Base-by-base conservation (phyloP, 805 yeast species). In the Kazachstania kunashirensis region DNA sequence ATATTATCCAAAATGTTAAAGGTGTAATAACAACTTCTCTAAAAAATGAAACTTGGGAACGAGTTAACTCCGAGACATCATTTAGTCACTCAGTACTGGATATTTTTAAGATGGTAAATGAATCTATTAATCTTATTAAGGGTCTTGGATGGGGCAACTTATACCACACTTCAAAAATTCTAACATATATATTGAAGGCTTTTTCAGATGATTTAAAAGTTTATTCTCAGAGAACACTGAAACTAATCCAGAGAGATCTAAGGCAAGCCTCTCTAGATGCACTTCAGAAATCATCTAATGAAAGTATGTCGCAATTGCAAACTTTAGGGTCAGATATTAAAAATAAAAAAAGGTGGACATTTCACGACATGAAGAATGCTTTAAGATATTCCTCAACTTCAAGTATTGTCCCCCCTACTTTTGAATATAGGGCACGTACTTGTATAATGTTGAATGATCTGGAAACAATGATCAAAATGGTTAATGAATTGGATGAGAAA, bases 361-460 rank as follows among this genome's bases (percentile, higher is more conserved):
- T 71, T 40, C 50, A 49, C 28, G 79, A 70, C 25, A 68, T 75
- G 53, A 74, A 67, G 48, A 67, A 66, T 34, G 77, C 70, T 1
- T 68, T 77, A 0, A 56, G 59, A 19, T 57, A 65, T 16, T 53
- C 61, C 3, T 56, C 54, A 1, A 65, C 63, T 30, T 38, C 63
- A 5, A 29, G 23, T 14, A 61, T 58, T 6, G 44, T 55, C 33
- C 70, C 73, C 3, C 69, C 67, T 12, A 79, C 86, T 0, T 77
- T 67, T 49, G 68, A 71, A 30, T 80, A 80, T 60, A 65, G 68
- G 40, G 62, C 67, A 5, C 66, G 70, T 36, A 77, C 86, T 0
- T 84, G 94, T 57, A 73, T 81, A n/a, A 76, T 80, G n/a, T 62
- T 84, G 42, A 83, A 82, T 55, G 76, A 85, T 48, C 50, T 85